A percentile compares a stretch with the other conserved stretches of the same genome.
Evolutionary conservation across 352 stramenopile species (phyloP).

Genomic region (Phytopythium boreale): DNA sequence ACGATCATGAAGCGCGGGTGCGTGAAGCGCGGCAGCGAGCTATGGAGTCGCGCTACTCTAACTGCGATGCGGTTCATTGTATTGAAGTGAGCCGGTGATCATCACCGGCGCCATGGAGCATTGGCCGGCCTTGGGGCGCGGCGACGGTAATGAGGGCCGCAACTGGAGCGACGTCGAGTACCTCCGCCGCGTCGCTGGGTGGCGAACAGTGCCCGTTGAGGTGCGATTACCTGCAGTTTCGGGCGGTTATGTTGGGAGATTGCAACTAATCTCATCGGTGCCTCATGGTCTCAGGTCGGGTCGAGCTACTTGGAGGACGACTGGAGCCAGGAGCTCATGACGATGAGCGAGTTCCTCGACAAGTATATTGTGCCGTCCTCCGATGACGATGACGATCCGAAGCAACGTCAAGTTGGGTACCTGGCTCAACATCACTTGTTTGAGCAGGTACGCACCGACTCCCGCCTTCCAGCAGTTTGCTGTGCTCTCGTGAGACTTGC

Average conservation of each 20-base stretch:
- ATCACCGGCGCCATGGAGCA: constrained; percentile 75
- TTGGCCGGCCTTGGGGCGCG: constrained; percentile 71
- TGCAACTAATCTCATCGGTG: neutral
- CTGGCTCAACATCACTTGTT: constrained; percentile 89
- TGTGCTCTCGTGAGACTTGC: neutral
- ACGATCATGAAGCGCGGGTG: constrained; percentile 57
- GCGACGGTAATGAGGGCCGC: constrained; percentile 21
- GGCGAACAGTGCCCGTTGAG: constrained; percentile 81
- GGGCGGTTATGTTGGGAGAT: neutral
- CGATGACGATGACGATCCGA: neutral
- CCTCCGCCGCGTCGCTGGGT: constrained; percentile 62
- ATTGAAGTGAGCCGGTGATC: constrained; percentile 55
- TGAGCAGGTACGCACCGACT: constrained; percentile 72
- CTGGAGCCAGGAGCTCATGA: constrained; percentile 81
- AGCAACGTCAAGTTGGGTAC: constrained; percentile 44
- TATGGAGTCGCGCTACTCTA: neutral
- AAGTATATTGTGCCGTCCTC: constrained; percentile 31
- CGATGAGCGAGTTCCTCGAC: constrained; percentile 77
- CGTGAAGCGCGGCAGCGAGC: neutral
- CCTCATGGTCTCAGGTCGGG: constrained; percentile 35
- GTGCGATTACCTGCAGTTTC: constrained; percentile 16
- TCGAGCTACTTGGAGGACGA: constrained; percentile 80
- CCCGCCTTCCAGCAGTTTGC: constrained; percentile 2
- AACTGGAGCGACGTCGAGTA: constrained; percentile 68
- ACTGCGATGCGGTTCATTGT: neutral